Base-by-base conservation (phyloP, 345 rosid species). In the Jatropha curcas region DNA sequence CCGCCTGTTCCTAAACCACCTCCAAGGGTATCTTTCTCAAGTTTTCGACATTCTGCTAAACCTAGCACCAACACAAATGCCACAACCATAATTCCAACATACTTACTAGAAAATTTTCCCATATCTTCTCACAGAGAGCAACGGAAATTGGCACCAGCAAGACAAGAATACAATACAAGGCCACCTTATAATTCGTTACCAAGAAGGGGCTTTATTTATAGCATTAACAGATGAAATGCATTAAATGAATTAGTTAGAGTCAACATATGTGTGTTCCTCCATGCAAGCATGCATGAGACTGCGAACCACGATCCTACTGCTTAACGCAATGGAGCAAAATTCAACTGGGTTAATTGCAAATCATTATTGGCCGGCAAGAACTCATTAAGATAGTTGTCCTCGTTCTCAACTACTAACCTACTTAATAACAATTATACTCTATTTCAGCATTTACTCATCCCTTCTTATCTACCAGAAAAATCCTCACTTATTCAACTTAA, bases 31-130 rank as follows among this genome's bases (percentile, higher is more conserved):
- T 81, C 68, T 43, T 77, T 59, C 58, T 75, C 70, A 51, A 82
- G 59, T 35, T 33, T 82, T 41, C 87, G 67, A 33, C 89, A 78
- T 74, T 86, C 86, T 14, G 30, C 86, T 57, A 80, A 22, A 13
- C 73, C 80, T 17, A 85, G 31, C 34, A 75, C 85, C 46, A 84
- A 45, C 70, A 78, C 75, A 57, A 78, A 28, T 57, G 82, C 1
- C 27, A 80, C 19, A 43, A 60, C 75, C 7, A 76, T 37, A 31
- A 79, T 45, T 53, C 57, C 76, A 37, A 60, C 55, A 63, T 57
- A 43, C 74, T 70, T 75, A 19, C 10, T 37, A 8, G 39, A 60
- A 46, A 63, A 4, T 53, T 65, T 78, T 61, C 74, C 77, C 89
- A 83, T 83, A 9, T 83, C 52, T 39, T 8, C 31, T 24, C 16